phyloP scores from a whole-genome alignment of 306 rosid genomes.

The Casuarina cunninghamiana region DNA sequence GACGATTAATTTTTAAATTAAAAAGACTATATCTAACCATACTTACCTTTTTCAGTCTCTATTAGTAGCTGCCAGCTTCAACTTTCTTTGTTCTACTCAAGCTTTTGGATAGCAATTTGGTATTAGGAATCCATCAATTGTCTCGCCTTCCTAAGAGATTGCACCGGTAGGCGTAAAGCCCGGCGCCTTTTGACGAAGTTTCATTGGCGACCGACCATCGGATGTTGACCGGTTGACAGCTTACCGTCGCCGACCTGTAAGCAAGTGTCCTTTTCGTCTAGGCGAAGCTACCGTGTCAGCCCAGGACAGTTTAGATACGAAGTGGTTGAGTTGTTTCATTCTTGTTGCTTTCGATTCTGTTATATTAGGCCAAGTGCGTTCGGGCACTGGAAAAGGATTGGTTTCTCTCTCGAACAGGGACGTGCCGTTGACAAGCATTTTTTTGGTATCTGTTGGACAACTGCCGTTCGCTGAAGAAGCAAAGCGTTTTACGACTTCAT shows the following conservation, averaged over 20 bases:
- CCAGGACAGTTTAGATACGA: background rate
- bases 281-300: background rate
- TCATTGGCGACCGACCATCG: background rate
- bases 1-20: no score
- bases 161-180: no score
- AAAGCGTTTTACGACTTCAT: background rate
- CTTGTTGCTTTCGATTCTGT: conserved; percentile 11
- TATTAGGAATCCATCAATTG: no score
- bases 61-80: background rate
- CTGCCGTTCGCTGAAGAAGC: no score
- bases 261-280: background rate
- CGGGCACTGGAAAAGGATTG: background rate
- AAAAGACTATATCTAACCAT: no score
- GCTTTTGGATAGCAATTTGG: background rate
- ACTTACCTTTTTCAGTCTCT: no score
- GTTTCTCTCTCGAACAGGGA: background rate
- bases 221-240: background rate
- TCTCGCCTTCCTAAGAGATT: no score
- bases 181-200: no score
- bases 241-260: background rate
- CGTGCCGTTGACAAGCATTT: no score
- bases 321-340: conserved; percentile 3
- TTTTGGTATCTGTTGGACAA: no score
- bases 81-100: background rate
- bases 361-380: background rate